These are phyloP conservation scores for Neurospora tetrasperma DNA, from an alignment of 495 filamentous ascomycete species.

Conservation along the genomic window DNA sequence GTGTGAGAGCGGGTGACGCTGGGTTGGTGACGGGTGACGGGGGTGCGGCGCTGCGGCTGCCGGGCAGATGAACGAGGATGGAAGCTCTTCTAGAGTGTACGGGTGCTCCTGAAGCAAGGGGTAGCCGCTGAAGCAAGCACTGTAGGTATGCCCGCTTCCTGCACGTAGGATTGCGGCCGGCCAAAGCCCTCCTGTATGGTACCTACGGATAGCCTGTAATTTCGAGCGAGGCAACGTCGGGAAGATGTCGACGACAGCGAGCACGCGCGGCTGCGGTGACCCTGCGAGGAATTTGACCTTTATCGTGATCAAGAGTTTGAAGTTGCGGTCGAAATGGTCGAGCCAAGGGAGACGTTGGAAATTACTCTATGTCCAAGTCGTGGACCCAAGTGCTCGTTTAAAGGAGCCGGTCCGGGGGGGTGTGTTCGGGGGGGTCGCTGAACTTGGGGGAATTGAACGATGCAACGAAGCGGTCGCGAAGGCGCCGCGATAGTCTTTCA, in stretches of 20 bases:
- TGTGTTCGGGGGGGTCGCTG: background rate
- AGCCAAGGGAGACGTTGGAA: background rate
- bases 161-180: background rate
- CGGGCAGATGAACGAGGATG: background rate
- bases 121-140: background rate
- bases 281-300: background rate
- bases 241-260: background rate
- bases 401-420: background rate
- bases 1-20: background rate
- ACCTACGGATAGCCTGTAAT: background rate
- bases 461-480: background rate
- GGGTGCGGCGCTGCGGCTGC: background rate
- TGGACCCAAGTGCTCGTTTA: background rate
- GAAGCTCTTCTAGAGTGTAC: background rate
- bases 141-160: background rate
- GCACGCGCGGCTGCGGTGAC: background rate
- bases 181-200: background rate
- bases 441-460: background rate
- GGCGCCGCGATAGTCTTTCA: background rate
- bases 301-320: background rate
- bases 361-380: background rate
- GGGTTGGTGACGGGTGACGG: background rate
- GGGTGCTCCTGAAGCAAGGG: background rate
- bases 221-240: background rate
- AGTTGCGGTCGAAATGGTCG: background rate